Evolutionary conservation across 129 eudicot genomes (phyloP), one percentile per base, ranked within the genome.

Genomic region (Sambucus nigra): DNA sequence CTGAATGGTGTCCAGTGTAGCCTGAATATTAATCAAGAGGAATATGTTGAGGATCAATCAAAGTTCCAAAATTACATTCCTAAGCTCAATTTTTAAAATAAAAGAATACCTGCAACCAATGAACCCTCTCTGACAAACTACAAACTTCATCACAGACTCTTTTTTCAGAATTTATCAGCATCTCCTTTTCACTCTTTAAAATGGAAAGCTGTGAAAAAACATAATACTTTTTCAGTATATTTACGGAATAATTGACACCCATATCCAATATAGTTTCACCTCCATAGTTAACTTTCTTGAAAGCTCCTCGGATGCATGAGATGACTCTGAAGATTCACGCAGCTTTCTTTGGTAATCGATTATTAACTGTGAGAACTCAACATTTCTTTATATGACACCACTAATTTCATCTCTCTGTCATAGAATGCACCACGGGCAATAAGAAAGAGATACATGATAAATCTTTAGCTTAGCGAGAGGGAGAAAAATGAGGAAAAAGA

Each of bases 121-220:
- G 69, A 47, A 85, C 80, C 69, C 95, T 85, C 57, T 85, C 83
- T 8, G 95, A 79, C 78, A 91, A 68, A 69, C 63, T 67, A 53
- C 81, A 89, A 20, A 86, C 89, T 67, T 91, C 98, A 51, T 91
- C 98, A 41, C 54, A 74, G 25, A 95, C 98, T 70, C 98, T 71
- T 65, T 77, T 91, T 69, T 91, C 98, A 25, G 98, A 74, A 47
- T 79, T 82, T 12, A 58, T 14, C 57, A 82, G 64, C 50, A 82
- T 64, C 55, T 86, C 95, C 53, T 91, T 91, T 58, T 91, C 95
- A 39, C 76, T 74, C 62, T 72, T 91, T 61, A 85, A 42, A 67
- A 91, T 71, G 25, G 98, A 79, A 8, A 81, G 86, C 83, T 77
- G 28, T 0, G 6, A 21, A 27, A 22, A 16, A 39, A 51, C 27